Evolutionary conservation across 768 basidiomycete species (phyloP), one percentile per base, ranked within the genome.

Genomic region (Amanita polypyramis): DNA sequence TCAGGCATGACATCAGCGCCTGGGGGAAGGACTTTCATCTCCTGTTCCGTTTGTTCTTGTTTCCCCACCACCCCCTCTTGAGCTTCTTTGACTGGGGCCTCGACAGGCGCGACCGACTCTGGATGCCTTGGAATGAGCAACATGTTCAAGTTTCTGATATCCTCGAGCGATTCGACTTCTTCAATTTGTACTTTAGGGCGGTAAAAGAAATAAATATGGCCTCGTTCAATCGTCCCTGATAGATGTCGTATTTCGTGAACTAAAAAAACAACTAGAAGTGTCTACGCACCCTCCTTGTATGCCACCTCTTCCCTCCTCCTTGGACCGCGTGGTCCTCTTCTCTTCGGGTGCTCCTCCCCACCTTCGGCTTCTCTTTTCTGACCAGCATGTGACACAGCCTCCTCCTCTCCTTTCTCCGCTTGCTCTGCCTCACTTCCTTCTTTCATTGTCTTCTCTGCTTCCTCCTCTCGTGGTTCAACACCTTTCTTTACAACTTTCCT

Each of bases 161-260:
- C 78, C 57, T 80, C 76, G 25, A 81, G 50, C 5, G 73, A 74
- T n/a, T 71, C 57, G 0, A 69, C 75, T 49, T 77, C 70, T 50
- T 77, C 71, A 10, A 64, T 57, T 54, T 79, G 61, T 15, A 80
- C 77, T 25, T 74, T 70, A 2, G 79, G 79, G 9, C 76, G 73
- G 55, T 78, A 82, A 62, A 80, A 75, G 59, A 82, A 80, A 61
- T 81, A 81, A 38, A 82, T 68, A 51, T 79, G 75, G 7, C 77
- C 78, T 12, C 77, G 63, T 54, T 80, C 76, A 43, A 76, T 76
- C 7, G 72, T n/a, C n/a, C 76, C 76, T 79, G 42, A n/a, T 46
- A 35, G 51, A 12, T 37, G 58, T 58, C 61, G 32, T 12, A 50
- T 25, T 47, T 59, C 50, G 45, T 60, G 58, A 4, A 49, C 40